phyloP scores from a whole-genome alignment of 768 basidiomycete species.

The Pleurotus tuber-regium region DNA sequence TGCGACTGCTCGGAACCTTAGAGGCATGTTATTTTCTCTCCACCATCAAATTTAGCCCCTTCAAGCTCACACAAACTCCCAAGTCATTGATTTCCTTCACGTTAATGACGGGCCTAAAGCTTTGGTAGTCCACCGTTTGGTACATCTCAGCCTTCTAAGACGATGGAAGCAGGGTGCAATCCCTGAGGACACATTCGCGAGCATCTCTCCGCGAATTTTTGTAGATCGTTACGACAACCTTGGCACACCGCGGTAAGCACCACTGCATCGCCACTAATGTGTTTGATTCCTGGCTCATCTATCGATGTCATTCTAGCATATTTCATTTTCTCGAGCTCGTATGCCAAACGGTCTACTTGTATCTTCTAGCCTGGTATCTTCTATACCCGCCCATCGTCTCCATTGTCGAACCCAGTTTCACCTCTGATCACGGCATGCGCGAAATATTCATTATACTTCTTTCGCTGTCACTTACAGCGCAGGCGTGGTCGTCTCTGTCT shows the following conservation, averaged over 20 bases:
- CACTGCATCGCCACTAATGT: neutral
- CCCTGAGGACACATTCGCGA: neutral
- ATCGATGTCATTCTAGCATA: conserved; percentile 36
- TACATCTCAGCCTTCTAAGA: conserved; percentile 34
- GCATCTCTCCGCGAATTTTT: conserved; percentile 12
- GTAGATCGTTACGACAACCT: conserved; percentile 31
- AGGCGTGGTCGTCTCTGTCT: conserved; percentile 28
- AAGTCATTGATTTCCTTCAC: conserved; percentile 43
- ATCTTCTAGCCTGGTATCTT: conserved; percentile 37
- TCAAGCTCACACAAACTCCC: neutral
- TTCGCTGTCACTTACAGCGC: conserved; percentile 32
- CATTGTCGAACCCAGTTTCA: conserved; percentile 15
- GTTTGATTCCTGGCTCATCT: neutral
- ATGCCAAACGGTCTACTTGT: conserved; percentile 37
- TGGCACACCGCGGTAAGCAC: conserved; percentile 44
- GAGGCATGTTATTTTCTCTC: neutral
- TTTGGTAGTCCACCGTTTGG: conserved; percentile 39
- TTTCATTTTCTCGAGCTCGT: conserved; percentile 42
- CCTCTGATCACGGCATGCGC: conserved; percentile 26
- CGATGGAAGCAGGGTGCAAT: conserved; percentile 36
- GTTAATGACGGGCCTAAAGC: conserved; percentile 28
- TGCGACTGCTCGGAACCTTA: neutral
- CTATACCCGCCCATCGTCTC: conserved; percentile 37
- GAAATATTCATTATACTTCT: conserved; percentile 38
- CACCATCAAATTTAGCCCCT: neutral